Evolutionary conservation across 441 rosid species (phyloP), one percentile per base, ranked within the genome.

Genomic region (Cnidoscolus chayamansa): DNA sequence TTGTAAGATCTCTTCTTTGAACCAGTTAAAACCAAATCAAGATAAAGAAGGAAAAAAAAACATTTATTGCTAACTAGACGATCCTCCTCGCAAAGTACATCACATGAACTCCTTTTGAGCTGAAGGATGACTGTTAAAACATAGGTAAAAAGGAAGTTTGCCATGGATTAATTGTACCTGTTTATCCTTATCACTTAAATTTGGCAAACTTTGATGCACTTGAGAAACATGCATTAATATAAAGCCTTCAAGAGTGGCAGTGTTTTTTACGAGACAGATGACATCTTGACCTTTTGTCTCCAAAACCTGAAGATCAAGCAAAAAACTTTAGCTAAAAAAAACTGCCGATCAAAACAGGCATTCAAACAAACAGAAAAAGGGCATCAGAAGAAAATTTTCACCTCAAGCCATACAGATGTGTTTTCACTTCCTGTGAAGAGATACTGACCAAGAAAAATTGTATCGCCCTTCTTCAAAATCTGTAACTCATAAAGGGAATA

Each of bases 361-460:
- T 3, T 31, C 1, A 49, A 50, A 67, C 17, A 11, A 20, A 7
- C 11, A 67, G 65, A 2, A 15, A 65, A 20, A 25, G 10, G 20
- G n/a, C 10, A 11, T 5, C 10, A 43, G 37, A 43, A 11, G 53
- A 56, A 43, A 56, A 59, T 49, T 9, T 11, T 71, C 7, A 50
- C 74, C 74, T 71, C 67, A 2, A 71, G 74, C 74, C 74, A 71
- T 12, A 71, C 67, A n/a, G 59, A 60, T 13, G 50, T 61, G 50
- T 32, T 71, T 32, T 71, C 74, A 32, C 74, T 71, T 32, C 74
- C 67, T 11, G 74, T 71, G 30, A 71, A 71, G 20, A 71, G 74
- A 47, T 71, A 71, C 53, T 71, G 74, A 9, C 74, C 74, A 0
- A 61, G 12, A 35, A 71, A 71, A 60, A 71, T n/a, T 0, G 67